phyloP scores from a whole-genome alignment of 257 asterid species.

The Nicotiana knightiana region DNA sequence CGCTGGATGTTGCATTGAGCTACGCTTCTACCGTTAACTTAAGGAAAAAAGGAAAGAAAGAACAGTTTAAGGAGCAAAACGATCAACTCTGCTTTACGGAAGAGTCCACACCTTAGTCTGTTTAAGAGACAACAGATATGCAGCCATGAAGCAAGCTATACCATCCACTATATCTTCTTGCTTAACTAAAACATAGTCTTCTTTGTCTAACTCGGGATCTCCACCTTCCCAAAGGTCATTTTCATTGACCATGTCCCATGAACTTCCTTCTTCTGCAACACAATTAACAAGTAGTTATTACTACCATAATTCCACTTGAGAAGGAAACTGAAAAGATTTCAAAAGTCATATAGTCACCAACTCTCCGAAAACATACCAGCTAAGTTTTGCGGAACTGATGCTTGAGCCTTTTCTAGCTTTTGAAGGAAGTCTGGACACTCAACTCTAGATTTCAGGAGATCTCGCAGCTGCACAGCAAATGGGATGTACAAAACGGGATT shows the following conservation, averaged over 20 bases:
- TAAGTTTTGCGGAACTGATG: conserved; percentile 50
- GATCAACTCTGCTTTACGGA: background rate
- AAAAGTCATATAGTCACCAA: background rate
- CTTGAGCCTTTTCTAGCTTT: conserved; percentile 81
- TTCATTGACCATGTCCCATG: conserved; percentile 92
- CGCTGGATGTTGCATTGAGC: conserved; percentile 6
- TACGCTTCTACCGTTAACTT: background rate
- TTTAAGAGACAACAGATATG: conserved; percentile 77
- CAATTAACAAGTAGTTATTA: background rate
- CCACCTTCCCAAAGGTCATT: conserved; percentile 90
- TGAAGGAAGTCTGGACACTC: conserved; percentile 81
- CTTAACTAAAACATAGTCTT: conserved; percentile 87
- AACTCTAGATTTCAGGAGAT: conserved; percentile 79
- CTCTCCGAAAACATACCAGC: conserved; percentile 40
- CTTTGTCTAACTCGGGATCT: conserved; percentile 48
- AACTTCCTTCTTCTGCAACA: conserved; percentile 74
- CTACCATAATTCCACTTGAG: background rate
- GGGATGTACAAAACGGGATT: background rate
- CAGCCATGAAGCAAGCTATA: conserved; percentile 98
- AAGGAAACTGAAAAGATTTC: background rate
- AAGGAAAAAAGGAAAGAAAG: conserved; percentile 1
- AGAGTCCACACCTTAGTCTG: conserved; percentile 64
- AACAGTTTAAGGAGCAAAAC: background rate
- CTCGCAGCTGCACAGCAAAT: conserved; percentile 54
- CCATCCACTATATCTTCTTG: conserved; percentile 98